Base-by-base conservation (phyloP, 1,284 basidiomycete species). In the Leccinum pallidistipes region DNA sequence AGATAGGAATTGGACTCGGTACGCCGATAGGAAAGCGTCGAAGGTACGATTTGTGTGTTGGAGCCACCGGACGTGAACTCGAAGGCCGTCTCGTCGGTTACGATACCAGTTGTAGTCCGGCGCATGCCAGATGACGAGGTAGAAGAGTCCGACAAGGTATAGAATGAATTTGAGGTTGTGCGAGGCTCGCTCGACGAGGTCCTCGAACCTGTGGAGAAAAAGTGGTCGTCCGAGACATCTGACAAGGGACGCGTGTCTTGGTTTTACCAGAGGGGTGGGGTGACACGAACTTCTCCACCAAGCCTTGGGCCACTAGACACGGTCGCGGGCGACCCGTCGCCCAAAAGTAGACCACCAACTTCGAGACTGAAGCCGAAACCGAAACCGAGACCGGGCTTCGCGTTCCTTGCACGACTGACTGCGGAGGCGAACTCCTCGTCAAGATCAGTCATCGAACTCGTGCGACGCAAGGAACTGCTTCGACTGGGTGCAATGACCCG, bases 391-490 rank as follows among this genome's bases (percentile, higher is more conserved):
- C 80, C 81, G 18, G 80, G 78, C 36, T 79, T 76, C 5, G 78
- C 73, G 31, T 76, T 78, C 54, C 80, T 73, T 16, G 81, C 81
- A 29, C 79, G 74, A 49, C 78, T 74, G 16, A 84, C 70, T 10
- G 82, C 82, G 10, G 78, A 78, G 14, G 77, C 83, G 60, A 90
- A 90, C 68, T 86, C 88, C 36, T 85, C 84, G 55, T 90, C 90
- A 27, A 93, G 76, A 69, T 92, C 90, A 0, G 87, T 88, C 76
- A 91, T 81, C 0, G 89, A 91, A 36, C 83, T 87, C n/a, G 86
- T 90, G 34, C 90, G 81, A 36, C 88, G 80, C 56, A 91, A 66
- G 3, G 81, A 83, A 60, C 80, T 81, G 69, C 81, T 83, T 36
- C 88, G 78, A 61, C 83, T 85, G 1, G 87, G 86, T 3, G 82